These are phyloP conservation scores for Cytospora leucostoma DNA, from an alignment of 2,329 filamentous ascomycete species.

Conservation along the genomic window DNA sequence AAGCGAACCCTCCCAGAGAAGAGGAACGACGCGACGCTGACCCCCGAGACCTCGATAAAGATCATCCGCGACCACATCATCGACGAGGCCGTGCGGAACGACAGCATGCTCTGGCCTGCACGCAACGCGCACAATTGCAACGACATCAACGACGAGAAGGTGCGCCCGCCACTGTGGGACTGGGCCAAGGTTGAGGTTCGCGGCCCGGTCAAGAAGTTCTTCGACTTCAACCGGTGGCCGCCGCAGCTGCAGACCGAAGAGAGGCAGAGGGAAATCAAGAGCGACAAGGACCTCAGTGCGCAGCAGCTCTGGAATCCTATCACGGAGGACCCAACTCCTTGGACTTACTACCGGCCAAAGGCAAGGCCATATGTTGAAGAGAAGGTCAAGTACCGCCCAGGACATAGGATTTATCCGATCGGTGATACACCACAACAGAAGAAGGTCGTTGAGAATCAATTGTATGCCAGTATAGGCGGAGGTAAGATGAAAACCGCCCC, in stretches of 20 bases:
- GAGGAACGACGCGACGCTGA: constrained; percentile 26
- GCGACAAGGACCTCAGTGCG: constrained; percentile 36
- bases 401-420: constrained; percentile 39
- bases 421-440: constrained; percentile 44
- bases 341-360: constrained; percentile 31
- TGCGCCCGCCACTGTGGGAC: constrained; percentile 40
- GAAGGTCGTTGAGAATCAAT: constrained; percentile 30
- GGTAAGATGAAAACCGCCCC: constrained; percentile 11
- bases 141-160: constrained; percentile 28
- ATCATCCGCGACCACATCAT: constrained; percentile 44
- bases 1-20: constrained; percentile 32
- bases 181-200: constrained; percentile 36
- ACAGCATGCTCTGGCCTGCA: constrained; percentile 44
- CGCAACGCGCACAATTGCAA: constrained; percentile 35
- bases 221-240: constrained; percentile 52
- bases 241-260: constrained; percentile 40
- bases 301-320: constrained; percentile 34
- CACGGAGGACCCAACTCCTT: constrained; percentile 32
- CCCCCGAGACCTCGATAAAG: constrained; percentile 30
- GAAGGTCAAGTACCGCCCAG: constrained; percentile 33
- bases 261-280: constrained; percentile 35
- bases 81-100: constrained; percentile 46
- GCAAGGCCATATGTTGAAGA: constrained; percentile 31
- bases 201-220: constrained; percentile 40
- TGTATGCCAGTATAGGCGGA: constrained; percentile 27